Evolutionary conservation across 73 alveolate genomes (phyloP).

Genomic region (Chromera velia): DNA sequence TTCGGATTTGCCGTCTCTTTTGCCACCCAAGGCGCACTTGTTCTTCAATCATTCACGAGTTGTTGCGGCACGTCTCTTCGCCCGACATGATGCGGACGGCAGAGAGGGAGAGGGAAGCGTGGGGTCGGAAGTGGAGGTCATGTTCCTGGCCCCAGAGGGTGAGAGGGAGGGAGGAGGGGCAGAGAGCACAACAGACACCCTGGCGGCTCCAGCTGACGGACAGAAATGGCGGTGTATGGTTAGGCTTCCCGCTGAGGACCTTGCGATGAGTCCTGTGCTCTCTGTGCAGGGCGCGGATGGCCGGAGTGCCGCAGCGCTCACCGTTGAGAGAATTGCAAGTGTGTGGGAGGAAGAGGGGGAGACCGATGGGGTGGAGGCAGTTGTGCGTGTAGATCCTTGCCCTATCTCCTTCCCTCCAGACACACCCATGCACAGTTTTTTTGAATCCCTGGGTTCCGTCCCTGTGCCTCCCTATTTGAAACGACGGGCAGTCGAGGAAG

Average conservation of each 20-base stretch:
- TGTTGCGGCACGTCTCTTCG: background rate
- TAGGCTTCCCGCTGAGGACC: background rate
- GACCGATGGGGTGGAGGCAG: slow-evolving; percentile 6
- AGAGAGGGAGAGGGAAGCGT: background rate
- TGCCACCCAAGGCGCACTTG: background rate
- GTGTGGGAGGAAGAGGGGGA: slow-evolving; percentile 5
- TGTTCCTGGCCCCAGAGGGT: no score
- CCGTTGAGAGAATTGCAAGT: background rate
- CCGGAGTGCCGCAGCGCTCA: background rate
- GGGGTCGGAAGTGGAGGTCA: no score
- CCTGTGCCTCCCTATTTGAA: slow-evolving; percentile 1
- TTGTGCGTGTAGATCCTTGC: background rate
- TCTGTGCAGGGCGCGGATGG: background rate
- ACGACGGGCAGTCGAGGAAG: background rate
- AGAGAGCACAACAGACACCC: background rate
- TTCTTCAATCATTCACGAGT: background rate
- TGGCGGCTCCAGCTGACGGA: background rate
- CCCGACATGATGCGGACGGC: background rate
- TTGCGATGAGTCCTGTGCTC: background rate
- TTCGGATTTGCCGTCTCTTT: background rate
- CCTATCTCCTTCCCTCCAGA: background rate
- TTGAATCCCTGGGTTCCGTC: background rate
- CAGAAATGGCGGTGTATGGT: background rate
- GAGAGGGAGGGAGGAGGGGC: background rate
- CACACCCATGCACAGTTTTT: no score